Percentiles rank a stretch among this genome's conserved stretches.
These are phyloP conservation scores for Suillus sp. DNA, from an alignment of 768 basidiomycete genomes.

Conservation along the genomic window DNA sequence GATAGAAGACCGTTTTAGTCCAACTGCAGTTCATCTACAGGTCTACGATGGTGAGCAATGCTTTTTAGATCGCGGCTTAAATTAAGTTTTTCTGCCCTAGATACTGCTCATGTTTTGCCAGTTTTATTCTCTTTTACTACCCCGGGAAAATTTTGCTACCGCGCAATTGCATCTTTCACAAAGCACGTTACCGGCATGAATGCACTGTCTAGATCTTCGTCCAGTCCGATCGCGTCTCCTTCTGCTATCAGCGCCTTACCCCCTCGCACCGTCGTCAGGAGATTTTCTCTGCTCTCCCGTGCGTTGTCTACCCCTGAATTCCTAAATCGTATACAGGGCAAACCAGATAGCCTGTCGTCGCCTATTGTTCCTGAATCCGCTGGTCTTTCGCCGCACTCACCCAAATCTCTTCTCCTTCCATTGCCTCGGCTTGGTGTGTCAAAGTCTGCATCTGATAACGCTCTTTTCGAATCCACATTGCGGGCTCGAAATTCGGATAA, in stretches of 20 bases:
- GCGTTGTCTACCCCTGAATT: slow-evolving; percentile 16
- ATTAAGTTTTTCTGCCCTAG: slow-evolving; percentile 37
- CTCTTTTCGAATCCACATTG: background rate
- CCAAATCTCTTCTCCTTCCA: slow-evolving; percentile 12
- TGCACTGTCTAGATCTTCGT: slow-evolving; percentile 16
- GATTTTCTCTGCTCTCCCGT: slow-evolving; percentile 9
- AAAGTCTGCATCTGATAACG: slow-evolving; percentile 18
- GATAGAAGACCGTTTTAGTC: slow-evolving; percentile 52
- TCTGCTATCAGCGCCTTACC: slow-evolving; percentile 7
- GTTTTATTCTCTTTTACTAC: slow-evolving; percentile 76
- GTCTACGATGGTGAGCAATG: slow-evolving; percentile 74
- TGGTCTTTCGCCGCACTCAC: background rate
- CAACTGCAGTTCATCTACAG: slow-evolving; percentile 88
- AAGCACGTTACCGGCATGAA: slow-evolving; percentile 62
- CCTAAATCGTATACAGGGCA: background rate
- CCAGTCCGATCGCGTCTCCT: slow-evolving; percentile 15
- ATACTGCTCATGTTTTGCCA: slow-evolving; percentile 72
- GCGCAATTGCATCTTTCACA: slow-evolving; percentile 72
- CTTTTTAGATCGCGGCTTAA: slow-evolving; percentile 25
- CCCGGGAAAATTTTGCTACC: slow-evolving; percentile 78
- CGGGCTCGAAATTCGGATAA: slow-evolving; percentile 6
- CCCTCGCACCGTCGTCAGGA: slow-evolving; percentile 8
- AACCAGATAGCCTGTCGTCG: background rate
- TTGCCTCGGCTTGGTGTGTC: slow-evolving; percentile 18
- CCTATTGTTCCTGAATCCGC: background rate